Conservation (phyloP, 371 early-diverging fungal species). For the Mucor plumbeus region DNA sequence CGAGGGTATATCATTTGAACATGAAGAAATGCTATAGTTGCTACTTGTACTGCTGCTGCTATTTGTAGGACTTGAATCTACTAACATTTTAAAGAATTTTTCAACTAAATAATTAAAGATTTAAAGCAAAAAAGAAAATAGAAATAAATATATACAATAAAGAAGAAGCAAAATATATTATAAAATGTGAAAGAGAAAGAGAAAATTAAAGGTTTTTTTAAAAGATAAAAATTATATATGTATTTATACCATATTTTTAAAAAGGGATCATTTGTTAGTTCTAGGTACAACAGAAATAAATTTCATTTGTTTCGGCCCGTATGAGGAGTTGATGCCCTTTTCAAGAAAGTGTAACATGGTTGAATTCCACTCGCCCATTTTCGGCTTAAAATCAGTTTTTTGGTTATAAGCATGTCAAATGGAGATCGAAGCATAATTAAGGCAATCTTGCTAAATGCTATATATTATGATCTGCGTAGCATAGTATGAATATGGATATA, state of each 20-base stretch:
- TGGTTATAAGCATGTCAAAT: slow-evolving; percentile 3
- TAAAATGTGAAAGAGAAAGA: slow-evolving; percentile 1
- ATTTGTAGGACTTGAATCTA: neutral
- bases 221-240: neutral
- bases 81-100: slow-evolving; percentile 1
- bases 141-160: neutral
- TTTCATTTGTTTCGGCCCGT: slow-evolving; percentile 19
- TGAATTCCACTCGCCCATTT: neutral
- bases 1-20: slow-evolving; percentile 13
- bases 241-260: slow-evolving; percentile 11
- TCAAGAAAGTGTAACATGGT: slow-evolving; percentile 19
- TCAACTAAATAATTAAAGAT: neutral
- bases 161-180: neutral
- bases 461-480: neutral
- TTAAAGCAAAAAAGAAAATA: neutral
- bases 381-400: neutral
- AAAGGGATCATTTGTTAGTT: neutral
- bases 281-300: slow-evolving; percentile 3
- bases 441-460: neutral
- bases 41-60: neutral
- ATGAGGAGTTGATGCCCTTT: slow-evolving; percentile 16
- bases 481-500: too few species aligned
- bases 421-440: neutral
- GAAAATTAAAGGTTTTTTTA: neutral
- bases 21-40: neutral